Conservation (phyloP, 495 filamentous ascomycete genomes). For the Cairneyella variabilis region DNA sequence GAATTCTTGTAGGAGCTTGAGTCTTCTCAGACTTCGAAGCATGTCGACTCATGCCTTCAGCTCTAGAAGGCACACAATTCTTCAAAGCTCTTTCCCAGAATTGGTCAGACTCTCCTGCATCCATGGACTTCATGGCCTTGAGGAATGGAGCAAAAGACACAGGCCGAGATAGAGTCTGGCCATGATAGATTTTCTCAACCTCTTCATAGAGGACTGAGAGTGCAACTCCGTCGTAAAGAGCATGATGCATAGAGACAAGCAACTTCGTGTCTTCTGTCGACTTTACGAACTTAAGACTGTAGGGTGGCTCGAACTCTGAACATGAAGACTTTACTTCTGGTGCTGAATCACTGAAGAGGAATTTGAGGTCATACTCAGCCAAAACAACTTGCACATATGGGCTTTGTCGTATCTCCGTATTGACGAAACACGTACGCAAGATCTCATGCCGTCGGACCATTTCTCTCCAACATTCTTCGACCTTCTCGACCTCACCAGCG, state of each 20-base stretch:
- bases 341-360: neutral
- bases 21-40: neutral
- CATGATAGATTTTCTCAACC: conserved; percentile 48
- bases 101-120: conserved; percentile 37
- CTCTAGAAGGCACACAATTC: conserved; percentile 39
- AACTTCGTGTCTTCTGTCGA: conserved; percentile 26
- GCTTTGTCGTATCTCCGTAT: conserved; percentile 43
- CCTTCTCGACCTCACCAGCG: conserved; percentile 31
- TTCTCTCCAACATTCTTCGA: conserved; percentile 43
- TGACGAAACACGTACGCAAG: conserved; percentile 54
- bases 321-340: neutral
- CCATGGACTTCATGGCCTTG: conserved; percentile 36
- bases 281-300: conserved; percentile 26
- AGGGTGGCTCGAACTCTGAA: conserved; percentile 27
- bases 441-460: conserved; percentile 56
- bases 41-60: conserved; percentile 11
- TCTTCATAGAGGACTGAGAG: conserved; percentile 62
- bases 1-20: neutral
- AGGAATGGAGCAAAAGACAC: conserved; percentile 47
- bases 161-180: conserved; percentile 37
- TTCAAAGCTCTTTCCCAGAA: conserved; percentile 60
- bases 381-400: conserved; percentile 58
- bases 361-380: conserved; percentile 10
- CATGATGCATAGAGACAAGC: conserved; percentile 71
- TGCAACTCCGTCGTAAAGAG: conserved; percentile 74